phyloP scores from a whole-genome alignment of 345 rosid species.

The Rubroshorea leprosula region DNA sequence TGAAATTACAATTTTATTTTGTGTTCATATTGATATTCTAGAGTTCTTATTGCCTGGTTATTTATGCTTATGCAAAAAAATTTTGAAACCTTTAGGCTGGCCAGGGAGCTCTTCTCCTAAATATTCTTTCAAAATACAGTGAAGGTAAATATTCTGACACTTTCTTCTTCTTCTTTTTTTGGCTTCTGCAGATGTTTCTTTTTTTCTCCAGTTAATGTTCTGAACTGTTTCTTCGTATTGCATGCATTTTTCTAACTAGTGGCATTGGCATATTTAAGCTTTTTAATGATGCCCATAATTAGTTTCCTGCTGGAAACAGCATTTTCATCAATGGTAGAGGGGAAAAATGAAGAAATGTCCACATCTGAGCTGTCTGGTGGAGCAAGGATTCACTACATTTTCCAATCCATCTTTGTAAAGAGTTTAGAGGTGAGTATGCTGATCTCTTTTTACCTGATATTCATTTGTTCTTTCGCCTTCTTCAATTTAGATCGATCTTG shows the following conservation, averaged over 20 bases:
- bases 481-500: background rate
- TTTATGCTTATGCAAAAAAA: constrained; percentile 1
- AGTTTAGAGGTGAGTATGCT: constrained; percentile 66
- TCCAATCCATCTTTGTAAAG: constrained; percentile 85
- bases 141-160: constrained; percentile 48
- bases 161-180: background rate
- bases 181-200: background rate
- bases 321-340: constrained; percentile 81
- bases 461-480: background rate
- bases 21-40: background rate
- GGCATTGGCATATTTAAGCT: background rate
- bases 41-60: background rate
- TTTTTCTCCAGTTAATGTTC: constrained; percentile 6
- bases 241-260: constrained; percentile 4
- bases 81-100: constrained; percentile 59
- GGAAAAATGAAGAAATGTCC: constrained; percentile 90
- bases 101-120: constrained; percentile 90
- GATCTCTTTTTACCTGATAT: background rate
- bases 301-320: constrained; percentile 45
- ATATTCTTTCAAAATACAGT: constrained; percentile 84
- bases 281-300: constrained; percentile 4
- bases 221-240: background rate
- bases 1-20: background rate
- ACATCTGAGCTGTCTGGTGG: constrained; percentile 91
- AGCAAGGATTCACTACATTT: constrained; percentile 86